Percentiles rank a stretch among this genome's conserved stretches.
These are phyloP conservation scores for Dinochytrium kinnereticum DNA, from an alignment of 371 early-diverging fungal genomes.

Conservation along the genomic window DNA sequence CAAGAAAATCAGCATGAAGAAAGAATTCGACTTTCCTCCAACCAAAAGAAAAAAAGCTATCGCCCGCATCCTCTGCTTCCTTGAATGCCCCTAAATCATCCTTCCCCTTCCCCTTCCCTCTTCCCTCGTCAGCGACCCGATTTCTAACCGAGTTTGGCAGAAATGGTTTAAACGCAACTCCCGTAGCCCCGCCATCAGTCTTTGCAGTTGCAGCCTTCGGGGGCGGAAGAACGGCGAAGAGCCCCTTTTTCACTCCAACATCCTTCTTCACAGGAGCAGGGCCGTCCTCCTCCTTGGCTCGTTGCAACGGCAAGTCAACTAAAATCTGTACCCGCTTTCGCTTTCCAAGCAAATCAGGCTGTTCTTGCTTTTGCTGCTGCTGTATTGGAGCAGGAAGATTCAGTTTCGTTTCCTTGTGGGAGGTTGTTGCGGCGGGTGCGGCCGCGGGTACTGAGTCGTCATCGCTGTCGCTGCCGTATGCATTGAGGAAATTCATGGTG, in stretches of 20 bases:
- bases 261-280: neutral
- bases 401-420: neutral
- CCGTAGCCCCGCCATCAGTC: too few relatives aligned
- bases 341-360: neutral
- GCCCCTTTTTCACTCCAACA: neutral
- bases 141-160: neutral
- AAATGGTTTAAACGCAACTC: neutral
- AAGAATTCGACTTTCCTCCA: neutral
- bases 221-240: conserved; percentile 29
- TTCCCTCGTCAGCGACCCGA: too few relatives aligned
- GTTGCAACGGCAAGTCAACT: neutral
- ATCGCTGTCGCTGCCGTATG: neutral
- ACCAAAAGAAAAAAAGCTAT: neutral
- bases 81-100: neutral
- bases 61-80: neutral
- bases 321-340: conserved; percentile 18
- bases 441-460: too few relatives aligned
- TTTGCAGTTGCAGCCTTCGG: too few relatives aligned
- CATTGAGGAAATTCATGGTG: neutral
- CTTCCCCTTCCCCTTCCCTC: neutral
- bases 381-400: neutral
- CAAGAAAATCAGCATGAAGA: too few relatives aligned
- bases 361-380: neutral
- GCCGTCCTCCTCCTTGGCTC: conserved; percentile 11
- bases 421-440: too few relatives aligned